These are phyloP conservation scores for Ogataea naganishii DNA, from an alignment of 805 yeast genomes.

Conservation along the genomic window DNA sequence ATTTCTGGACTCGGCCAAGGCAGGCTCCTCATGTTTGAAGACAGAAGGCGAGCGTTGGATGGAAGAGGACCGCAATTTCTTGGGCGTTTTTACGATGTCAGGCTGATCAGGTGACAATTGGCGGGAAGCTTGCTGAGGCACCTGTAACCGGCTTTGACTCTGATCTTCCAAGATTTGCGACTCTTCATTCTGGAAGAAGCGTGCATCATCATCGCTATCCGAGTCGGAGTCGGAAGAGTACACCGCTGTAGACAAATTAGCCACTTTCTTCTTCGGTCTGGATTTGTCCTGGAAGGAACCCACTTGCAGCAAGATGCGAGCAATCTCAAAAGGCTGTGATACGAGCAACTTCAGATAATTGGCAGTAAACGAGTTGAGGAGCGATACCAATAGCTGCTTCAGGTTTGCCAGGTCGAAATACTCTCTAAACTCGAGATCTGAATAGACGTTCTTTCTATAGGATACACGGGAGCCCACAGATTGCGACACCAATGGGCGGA, in stretches of 20 bases:
- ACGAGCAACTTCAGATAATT: slow-evolving; percentile 62
- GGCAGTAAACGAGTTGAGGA: slow-evolving; percentile 52
- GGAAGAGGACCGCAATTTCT: too few relatives aligned
- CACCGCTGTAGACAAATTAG: too few relatives aligned
- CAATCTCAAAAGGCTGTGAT: slow-evolving; percentile 85
- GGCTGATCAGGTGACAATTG: too few relatives aligned
- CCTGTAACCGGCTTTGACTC: too few relatives aligned
- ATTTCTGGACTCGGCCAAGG: too few relatives aligned
- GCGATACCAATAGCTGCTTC: slow-evolving; percentile 44
- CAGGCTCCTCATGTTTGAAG: too few relatives aligned
- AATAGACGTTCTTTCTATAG: slow-evolving; percentile 29
- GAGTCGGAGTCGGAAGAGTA: slow-evolving; percentile 18
- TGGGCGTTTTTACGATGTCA: too few relatives aligned
- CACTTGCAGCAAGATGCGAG: slow-evolving; percentile 70
- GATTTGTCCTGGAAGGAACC: slow-evolving; percentile 43
- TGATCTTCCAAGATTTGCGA: too few relatives aligned
- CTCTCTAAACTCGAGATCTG: slow-evolving; percentile 59
- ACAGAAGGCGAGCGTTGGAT: too few relatives aligned
- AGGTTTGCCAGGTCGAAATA: slow-evolving; percentile 53
- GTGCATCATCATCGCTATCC: slow-evolving; percentile 31
- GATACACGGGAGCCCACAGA: slow-evolving; percentile 9
- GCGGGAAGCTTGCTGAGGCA: too few relatives aligned
- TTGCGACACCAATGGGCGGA: slow-evolving; percentile 6
- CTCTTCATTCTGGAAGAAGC: too few relatives aligned
- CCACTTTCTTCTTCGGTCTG: slow-evolving; percentile 1